Conservation (phyloP, 495 filamentous ascomycete species). For the Rhypophila decipiens region DNA sequence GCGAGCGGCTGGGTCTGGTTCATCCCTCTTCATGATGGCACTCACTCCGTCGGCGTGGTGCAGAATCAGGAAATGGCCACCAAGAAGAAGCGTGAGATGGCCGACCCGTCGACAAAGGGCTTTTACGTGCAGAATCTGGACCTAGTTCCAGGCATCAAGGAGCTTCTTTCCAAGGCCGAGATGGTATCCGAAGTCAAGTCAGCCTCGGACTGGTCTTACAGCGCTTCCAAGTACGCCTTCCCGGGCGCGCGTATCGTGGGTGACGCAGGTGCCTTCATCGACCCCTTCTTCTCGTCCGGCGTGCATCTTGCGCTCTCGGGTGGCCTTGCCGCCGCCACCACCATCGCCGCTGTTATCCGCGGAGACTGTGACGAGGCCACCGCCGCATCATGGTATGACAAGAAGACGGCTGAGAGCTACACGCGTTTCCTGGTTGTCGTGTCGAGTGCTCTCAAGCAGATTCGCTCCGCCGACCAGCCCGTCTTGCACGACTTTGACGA, state of each 20-base stretch:
- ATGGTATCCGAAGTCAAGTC: conserved; percentile 25
- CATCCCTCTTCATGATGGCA: conserved; percentile 41
- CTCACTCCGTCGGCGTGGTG: conserved; percentile 35
- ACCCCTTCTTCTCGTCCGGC: conserved; percentile 41
- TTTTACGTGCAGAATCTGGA: conserved; percentile 38
- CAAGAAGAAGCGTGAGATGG: conserved; percentile 25
- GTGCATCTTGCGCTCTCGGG: conserved; percentile 42
- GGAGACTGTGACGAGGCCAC: conserved; percentile 33
- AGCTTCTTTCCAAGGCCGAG: conserved; percentile 23
- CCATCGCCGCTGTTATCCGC: conserved; percentile 21
- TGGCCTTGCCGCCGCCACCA: conserved; percentile 40
- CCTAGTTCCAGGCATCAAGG: conserved; percentile 14
- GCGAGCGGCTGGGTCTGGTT: conserved; percentile 38
- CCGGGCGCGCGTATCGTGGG: conserved; percentile 35
- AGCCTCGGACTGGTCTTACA: conserved; percentile 41
- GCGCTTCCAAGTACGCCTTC: conserved; percentile 26
- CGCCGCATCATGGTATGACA: conserved; percentile 43
- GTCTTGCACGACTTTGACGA: conserved; percentile 33
- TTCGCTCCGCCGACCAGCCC: conserved; percentile 28
- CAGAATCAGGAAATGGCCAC: conserved; percentile 27
- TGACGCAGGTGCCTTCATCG: conserved; percentile 40
- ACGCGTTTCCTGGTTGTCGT: conserved; percentile 47
- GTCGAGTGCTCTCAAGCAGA: conserved; percentile 39
- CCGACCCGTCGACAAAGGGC: conserved; percentile 14
- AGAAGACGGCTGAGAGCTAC: conserved; percentile 39